Conservation (phyloP, 257 asterid genomes). For the Verbena officinalis region DNA sequence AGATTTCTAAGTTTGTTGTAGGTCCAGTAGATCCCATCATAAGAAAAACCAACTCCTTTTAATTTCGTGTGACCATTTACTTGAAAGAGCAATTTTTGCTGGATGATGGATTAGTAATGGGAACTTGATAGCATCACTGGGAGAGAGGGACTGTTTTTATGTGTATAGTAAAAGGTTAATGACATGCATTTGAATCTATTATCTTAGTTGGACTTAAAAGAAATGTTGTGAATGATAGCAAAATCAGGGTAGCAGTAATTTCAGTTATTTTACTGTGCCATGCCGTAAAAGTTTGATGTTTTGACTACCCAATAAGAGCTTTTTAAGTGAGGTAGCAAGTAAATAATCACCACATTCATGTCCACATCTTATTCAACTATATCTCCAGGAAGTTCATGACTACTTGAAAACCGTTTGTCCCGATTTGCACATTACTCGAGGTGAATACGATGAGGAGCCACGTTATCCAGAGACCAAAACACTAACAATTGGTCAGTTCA, state of each 20-base stretch:
- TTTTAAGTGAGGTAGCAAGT: not conserved
- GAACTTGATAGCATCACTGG: not conserved
- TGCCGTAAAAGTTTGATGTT: slow-evolving; percentile 1
- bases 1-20: not conserved
- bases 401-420: slow-evolving; percentile 89
- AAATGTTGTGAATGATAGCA: not conserved
- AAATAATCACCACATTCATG: slow-evolving; percentile 1
- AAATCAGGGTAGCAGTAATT: too few species aligned
- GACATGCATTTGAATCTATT: not conserved
- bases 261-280: too few species aligned
- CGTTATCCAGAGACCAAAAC: slow-evolving; percentile 94
- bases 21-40: not conserved
- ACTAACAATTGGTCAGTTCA: slow-evolving; percentile 87
- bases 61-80: not conserved
- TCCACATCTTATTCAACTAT: slow-evolving; percentile 11
- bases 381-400: slow-evolving; percentile 88
- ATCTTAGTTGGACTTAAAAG: not conserved
- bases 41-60: not conserved
- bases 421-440: slow-evolving; percentile 84
- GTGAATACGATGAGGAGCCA: slow-evolving; percentile 90
- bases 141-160: not conserved
- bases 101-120: not conserved
- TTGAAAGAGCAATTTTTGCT: not conserved
- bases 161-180: not conserved
- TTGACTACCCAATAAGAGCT: slow-evolving; percentile 2